Base-by-base conservation (phyloP, 257 asterid species). In the Solanum sejunctum region DNA sequence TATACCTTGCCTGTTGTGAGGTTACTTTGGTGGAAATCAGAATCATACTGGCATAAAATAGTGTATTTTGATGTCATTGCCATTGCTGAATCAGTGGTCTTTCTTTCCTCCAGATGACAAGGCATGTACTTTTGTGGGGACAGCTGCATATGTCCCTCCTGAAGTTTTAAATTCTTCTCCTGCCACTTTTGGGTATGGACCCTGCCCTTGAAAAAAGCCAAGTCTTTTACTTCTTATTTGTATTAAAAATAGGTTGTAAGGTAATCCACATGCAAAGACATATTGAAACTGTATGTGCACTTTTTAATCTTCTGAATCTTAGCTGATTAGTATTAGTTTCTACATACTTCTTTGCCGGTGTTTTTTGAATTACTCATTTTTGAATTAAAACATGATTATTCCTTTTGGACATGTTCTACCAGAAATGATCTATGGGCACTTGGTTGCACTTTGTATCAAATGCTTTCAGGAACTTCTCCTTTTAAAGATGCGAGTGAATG, bases 391-490 rank as follows among this genome's bases (percentile, higher is more conserved):
- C 69, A 41, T 81, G 80, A 36, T 84, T 75, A 72, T 84, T 52
- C 23, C 61, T 72, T 49, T 85, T 54, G 79, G 28, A 80, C 47
- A 70, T 60, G 18, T 81, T 70, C 18, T 72, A 91, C 87, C 93
- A 97, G 99, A 93, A 97, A 95, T 86, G 99, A 97, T 91, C 98
- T 97, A 60, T 97, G 99, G 99, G 98, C 99, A 56, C 98, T 97
- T 88, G 99, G 99, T 88, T 97, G 99, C 95, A 97, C 98, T 75
- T 66, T 97, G 89, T 95, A 90, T 92, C 99, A 95, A 93, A 95
- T 95, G 98, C 98, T 97, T 90, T 92, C 99, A 13, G 99, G 99
- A 89, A 90, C 93, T 89, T 95, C 99, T 88, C 99, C 99, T 18
- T 95, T 97, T 86, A 97, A 97, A 88, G 99, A 95, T 84, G 89